Percentiles rank a stretch among this genome's conserved stretches.
These are phyloP conservation scores for Trichophyton mentagrophytes DNA, from an alignment of 2,329 filamentous ascomycete genomes.

Conservation along the genomic window DNA sequence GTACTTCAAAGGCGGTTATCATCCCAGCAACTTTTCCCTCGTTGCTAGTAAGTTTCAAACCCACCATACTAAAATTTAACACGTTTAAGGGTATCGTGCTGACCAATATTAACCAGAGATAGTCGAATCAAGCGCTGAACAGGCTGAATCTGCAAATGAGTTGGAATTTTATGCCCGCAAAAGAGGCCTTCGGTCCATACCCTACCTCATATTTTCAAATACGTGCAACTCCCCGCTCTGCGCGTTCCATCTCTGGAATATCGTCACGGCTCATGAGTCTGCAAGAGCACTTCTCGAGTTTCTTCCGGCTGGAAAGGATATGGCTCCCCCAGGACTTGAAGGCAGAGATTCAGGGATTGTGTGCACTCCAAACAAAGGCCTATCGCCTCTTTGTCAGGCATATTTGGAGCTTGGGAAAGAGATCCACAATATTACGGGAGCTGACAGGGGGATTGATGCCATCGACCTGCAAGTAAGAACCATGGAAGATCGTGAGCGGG, in stretches of 20 bases:
- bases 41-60: not conserved
- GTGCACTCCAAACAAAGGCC: conserved; percentile 18
- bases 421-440: not conserved
- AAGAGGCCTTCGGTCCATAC: conserved; percentile 25
- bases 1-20: conserved; percentile 28
- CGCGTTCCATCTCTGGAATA: conserved; percentile 21
- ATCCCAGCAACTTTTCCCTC: conserved; percentile 18
- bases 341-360: conserved; percentile 19
- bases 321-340: conserved; percentile 14
- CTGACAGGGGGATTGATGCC: not conserved
- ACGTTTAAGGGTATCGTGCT: not conserved
- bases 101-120: not conserved
- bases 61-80: not conserved
- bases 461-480: not conserved
- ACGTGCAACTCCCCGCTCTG: conserved; percentile 17
- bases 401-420: conserved; percentile 14
- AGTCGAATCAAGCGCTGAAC: not conserved
- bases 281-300: conserved; percentile 21
- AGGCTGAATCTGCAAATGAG: conserved; percentile 10
- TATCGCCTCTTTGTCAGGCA: conserved; percentile 13
- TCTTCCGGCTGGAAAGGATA: conserved; percentile 20
- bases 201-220: conserved; percentile 22
- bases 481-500: conserved; percentile 8
- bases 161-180: conserved; percentile 21
- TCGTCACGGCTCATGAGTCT: conserved; percentile 19